These are phyloP conservation scores for Acanthamoeba lenticulata DNA, from an alignment of 208 protist species.

Conservation along the genomic window DNA sequence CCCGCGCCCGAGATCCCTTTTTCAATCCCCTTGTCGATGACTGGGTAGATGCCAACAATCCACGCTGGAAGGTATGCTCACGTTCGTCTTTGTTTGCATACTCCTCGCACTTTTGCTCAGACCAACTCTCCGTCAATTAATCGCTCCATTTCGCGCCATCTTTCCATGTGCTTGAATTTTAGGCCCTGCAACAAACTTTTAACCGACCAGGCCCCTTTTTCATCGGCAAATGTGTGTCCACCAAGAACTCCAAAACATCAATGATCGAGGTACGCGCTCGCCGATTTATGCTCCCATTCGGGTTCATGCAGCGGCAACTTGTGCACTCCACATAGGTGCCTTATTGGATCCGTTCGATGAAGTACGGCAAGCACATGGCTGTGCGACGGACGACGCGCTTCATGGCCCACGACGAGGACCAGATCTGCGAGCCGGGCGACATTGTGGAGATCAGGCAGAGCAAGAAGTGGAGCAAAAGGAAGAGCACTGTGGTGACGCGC, in stretches of 20 bases:
- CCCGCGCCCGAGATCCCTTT: background rate
- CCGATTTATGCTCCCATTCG: background rate
- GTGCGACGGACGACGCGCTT: conserved; percentile 33
- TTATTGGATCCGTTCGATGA: conserved; percentile 55
- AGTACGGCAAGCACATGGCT: conserved; percentile 61
- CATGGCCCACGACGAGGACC: conserved; percentile 58
- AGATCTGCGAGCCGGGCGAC: conserved; percentile 61
- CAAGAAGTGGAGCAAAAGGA: conserved; percentile 48
- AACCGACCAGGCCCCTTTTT: conserved; percentile 54
- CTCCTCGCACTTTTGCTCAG: background rate
- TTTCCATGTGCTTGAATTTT: too few species aligned
- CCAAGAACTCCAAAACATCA: conserved; percentile 16
- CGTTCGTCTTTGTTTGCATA: background rate
- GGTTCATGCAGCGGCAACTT: background rate
- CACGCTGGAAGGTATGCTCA: conserved; percentile 15
- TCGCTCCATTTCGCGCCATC: too few species aligned
- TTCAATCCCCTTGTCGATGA: conserved; percentile 55
- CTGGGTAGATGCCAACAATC: conserved; percentile 58
- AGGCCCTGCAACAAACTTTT: conserved; percentile 28
- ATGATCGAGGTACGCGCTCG: background rate
- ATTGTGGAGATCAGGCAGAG: conserved; percentile 61
- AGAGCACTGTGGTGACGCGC: conserved; percentile 21
- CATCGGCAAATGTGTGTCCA: conserved; percentile 58
- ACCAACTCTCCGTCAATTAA: background rate
- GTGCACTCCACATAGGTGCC: background rate